Percentiles rank a stretch among this genome's conserved stretches.
phyloP scores from a whole-genome alignment of 345 rosid genomes.

The Lepidium sativum region DNA sequence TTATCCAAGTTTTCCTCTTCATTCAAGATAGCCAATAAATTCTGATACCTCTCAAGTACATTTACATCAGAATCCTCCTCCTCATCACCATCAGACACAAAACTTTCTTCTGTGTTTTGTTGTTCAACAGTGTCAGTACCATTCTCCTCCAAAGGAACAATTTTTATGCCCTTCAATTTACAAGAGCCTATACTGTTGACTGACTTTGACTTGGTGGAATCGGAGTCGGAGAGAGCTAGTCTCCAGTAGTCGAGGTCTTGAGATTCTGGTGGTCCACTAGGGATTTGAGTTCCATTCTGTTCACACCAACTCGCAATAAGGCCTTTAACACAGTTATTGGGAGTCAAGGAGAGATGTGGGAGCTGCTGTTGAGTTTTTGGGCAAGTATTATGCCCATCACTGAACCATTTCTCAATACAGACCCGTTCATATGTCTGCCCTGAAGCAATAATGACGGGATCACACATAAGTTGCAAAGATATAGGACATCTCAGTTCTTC shows the following conservation, averaged over 20 bases:
- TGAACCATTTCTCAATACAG: constrained; percentile 93
- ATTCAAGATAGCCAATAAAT: constrained; percentile 44
- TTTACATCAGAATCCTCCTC: constrained; percentile 35
- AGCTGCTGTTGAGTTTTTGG: constrained; percentile 89
- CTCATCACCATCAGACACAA: constrained; percentile 18
- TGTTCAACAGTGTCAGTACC: constrained; percentile 36
- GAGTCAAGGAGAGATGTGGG: constrained; percentile 75
- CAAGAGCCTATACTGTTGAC: constrained; percentile 33
- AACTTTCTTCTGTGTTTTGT: constrained; percentile 32
- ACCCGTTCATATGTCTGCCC: constrained; percentile 93
- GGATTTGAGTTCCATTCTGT: constrained; percentile 68
- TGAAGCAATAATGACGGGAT: constrained; percentile 93
- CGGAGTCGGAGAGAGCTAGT: constrained; percentile 63
- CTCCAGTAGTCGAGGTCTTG: constrained; percentile 91
- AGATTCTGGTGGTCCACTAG: constrained; percentile 79
- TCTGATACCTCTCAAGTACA: constrained; percentile 39
- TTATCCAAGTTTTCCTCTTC: constrained; percentile 42
- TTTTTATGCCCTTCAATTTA: constrained; percentile 49
- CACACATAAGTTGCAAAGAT: constrained; percentile 91
- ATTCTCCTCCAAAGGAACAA: constrained; percentile 70
- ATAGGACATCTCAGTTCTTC: constrained; percentile 96
- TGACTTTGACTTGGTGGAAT: constrained; percentile 41
- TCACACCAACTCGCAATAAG: constrained; percentile 93
- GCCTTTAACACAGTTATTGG: constrained; percentile 90
- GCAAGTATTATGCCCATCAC: constrained; percentile 86